Evolutionary conservation across 23 red algal species (phyloP), one percentile per base, ranked within the genome.

Genomic region (Gracilaria caudata): DNA sequence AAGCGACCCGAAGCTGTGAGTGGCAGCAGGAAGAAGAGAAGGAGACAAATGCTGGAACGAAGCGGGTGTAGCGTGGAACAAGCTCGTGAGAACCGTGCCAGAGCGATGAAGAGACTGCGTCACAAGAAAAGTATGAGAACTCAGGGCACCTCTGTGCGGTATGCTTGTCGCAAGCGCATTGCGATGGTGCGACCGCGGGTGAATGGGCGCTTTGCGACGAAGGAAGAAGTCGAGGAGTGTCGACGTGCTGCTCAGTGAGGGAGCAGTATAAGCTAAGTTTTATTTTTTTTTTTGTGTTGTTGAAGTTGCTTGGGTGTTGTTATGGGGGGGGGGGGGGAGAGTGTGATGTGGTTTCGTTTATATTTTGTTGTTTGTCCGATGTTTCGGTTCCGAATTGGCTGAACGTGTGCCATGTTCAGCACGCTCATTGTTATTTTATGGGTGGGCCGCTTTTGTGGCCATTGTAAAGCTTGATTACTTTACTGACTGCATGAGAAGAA

Each of bases 191-290:
- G 90, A 53, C 90, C 90, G 20, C 43, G 90, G 53, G 80, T 93
- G 17, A 93, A 93, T 73, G 90, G 90, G 29, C 90, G 90, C 39
- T 93, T 93, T 65, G 90, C 90, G 17, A 93, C 90, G 20, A 93
- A 86, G 72, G 82, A 80, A 68, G 90, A 93, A 78, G 81, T 93
- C 0, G 90, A 84, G 41, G 82, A 93, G 28, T 37, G 55, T 51
- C 51, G 51, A 79, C 85, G 85, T 10, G 70, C 7, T 10, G 70
- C 7, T 26, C 70, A 49, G 70, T 21, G 47, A 40, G 47, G 19
- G 43, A 49, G 37, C 70, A n/a, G 25, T 25, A 4, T 3, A 3
- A 46, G 39, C 0, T 1, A 46, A 12, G 20, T 46, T 75, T 40
- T 75, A 28, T 17, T 75, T 49, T 75, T 75, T 47, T 43, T 75